Evolutionary conservation across 2,329 filamentous ascomycete species (phyloP).

Genomic region (Fusarium torulosum): DNA sequence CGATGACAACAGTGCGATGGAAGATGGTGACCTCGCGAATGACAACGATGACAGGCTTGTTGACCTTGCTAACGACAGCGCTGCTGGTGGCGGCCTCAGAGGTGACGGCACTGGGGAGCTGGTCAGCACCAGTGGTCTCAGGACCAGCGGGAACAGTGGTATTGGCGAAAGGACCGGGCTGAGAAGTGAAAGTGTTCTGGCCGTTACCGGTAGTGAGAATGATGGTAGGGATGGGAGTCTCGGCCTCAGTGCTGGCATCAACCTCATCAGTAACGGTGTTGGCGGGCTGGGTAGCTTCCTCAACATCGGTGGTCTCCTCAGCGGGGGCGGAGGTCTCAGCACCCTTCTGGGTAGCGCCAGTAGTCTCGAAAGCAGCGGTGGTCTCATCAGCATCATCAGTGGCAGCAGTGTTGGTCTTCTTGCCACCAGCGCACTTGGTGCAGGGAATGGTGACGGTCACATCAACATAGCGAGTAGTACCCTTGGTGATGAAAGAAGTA

Average conservation of each 20-base stretch:
- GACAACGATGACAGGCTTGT: slow-evolving; percentile 40
- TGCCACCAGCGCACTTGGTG: slow-evolving; percentile 31
- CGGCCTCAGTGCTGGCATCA: slow-evolving; percentile 20
- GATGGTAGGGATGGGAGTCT: slow-evolving; percentile 27
- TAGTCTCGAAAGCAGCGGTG: slow-evolving; percentile 21
- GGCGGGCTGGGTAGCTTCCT: slow-evolving; percentile 29
- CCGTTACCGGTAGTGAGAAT: slow-evolving; percentile 39
- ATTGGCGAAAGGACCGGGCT: slow-evolving; percentile 37
- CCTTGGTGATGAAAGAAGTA: slow-evolving; percentile 37
- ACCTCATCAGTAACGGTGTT: slow-evolving; percentile 31
- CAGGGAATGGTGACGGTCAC: slow-evolving; percentile 40
- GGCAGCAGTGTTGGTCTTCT: slow-evolving; percentile 26
- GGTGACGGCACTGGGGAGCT: slow-evolving; percentile 16
- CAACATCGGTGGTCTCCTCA: slow-evolving; percentile 25
- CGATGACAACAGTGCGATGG: slow-evolving; percentile 42
- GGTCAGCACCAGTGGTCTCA: slow-evolving; percentile 19
- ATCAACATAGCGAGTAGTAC: slow-evolving; percentile 38
- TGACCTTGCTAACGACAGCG: slow-evolving; percentile 34
- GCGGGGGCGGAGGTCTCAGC: slow-evolving; percentile 19
- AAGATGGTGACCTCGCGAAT: slow-evolving; percentile 44
- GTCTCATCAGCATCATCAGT: slow-evolving; percentile 23
- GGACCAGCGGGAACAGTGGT: slow-evolving; percentile 28
- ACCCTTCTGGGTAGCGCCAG: slow-evolving; percentile 13
- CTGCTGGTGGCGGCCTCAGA: slow-evolving; percentile 34
- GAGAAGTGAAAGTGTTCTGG: slow-evolving; percentile 24